Evolutionary conservation across 495 filamentous ascomycete genomes (phyloP).

Genomic region (Letharia lupina): DNA sequence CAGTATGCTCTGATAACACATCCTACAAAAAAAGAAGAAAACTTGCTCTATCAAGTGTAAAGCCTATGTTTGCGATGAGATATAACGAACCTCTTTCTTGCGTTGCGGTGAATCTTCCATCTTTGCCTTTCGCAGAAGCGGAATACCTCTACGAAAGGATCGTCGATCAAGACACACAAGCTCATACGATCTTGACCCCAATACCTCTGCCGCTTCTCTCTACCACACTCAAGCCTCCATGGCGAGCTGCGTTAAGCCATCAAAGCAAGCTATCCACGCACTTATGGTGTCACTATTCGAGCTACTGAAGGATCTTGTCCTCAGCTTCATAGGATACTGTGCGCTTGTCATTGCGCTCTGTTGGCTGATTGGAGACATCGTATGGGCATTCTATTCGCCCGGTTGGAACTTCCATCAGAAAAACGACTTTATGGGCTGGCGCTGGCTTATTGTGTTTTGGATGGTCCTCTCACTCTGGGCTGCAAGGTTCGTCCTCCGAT

Average conservation of each 20-base stretch:
- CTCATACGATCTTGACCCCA: not conserved
- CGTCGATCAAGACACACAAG: not conserved
- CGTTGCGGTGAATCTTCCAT: not conserved
- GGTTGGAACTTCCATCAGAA: not conserved
- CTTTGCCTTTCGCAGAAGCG: not conserved
- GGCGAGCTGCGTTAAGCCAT: not conserved
- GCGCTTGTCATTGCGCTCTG: not conserved
- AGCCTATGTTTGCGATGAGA: not conserved
- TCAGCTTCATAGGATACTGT: not conserved
- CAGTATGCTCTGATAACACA: not conserved
- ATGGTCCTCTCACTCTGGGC: not conserved
- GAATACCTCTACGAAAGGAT: not conserved
- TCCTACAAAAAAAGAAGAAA: not conserved
- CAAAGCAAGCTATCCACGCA: not conserved
- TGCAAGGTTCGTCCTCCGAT: not conserved
- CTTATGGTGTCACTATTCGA: not conserved
- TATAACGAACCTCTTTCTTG: not conserved
- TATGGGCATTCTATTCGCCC: not conserved
- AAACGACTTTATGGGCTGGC: not conserved
- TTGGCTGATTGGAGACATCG: not conserved
- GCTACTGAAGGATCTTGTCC: not conserved
- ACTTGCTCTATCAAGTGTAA: not conserved
- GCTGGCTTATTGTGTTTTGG: no score
- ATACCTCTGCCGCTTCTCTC: not conserved
- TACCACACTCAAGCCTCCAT: not conserved